These are phyloP conservation scores for Scutellaria minor DNA, from an alignment of 257 asterid genomes.

Conservation along the genomic window DNA sequence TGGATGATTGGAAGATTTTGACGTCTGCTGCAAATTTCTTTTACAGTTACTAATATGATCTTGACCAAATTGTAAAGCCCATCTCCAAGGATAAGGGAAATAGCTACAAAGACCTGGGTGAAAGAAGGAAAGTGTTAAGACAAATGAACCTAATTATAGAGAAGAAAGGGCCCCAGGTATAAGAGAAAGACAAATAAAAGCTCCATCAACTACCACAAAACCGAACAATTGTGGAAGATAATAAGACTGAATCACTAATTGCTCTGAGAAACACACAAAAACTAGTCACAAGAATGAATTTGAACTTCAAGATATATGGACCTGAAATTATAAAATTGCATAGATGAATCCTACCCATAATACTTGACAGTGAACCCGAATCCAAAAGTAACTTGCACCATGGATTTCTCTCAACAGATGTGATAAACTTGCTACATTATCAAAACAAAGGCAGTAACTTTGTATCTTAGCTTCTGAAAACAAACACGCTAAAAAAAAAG, in stretches of 20 bases:
- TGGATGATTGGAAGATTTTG: conserved; percentile 57
- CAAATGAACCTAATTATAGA: not conserved
- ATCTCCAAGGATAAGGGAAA: conserved; percentile 88
- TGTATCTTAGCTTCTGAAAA: not conserved
- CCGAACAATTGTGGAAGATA: not conserved
- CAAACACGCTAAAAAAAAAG: not conserved
- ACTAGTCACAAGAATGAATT: not conserved
- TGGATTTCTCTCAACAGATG: not conserved
- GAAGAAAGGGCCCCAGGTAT: not conserved
- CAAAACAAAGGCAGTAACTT: not conserved
- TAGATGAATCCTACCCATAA: not conserved
- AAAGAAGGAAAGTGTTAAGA: conserved; percentile 4
- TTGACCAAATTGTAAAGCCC: conserved; percentile 92
- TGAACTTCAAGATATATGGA: not conserved
- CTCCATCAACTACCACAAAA: not conserved
- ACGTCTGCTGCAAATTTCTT: conserved; percentile 59
- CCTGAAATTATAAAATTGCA: not conserved
- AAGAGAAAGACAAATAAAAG: not conserved
- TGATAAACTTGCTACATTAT: not conserved
- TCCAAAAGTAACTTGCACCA: not conserved
- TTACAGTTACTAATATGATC: conserved; percentile 67
- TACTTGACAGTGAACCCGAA: too few species aligned
- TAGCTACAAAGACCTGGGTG: conserved; percentile 85
- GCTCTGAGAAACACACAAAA: not conserved
- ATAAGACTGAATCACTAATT: not conserved